Base-by-base conservation (phyloP, 495 filamentous ascomycete species). In the Bathelium albidoporum region DNA sequence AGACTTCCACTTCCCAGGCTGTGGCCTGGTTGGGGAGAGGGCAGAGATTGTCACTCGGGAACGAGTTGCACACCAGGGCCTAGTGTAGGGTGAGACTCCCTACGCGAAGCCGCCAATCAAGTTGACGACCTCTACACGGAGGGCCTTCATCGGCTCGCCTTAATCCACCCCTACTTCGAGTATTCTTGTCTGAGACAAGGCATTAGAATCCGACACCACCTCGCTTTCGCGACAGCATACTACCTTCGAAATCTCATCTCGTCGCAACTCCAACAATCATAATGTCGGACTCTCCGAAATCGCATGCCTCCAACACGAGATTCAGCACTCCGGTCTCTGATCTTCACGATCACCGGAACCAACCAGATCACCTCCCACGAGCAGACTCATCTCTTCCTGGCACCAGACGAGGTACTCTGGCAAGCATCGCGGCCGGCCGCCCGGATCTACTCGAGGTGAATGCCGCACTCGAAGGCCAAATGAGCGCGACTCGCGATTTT, bases 321-420 rank as follows among this genome's bases (percentile, higher is more conserved):
- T 85, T 82, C 77, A 89, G 87, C 72, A 90, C 89, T 52, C 90
- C 93, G 1, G 89, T 91, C 26, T 87, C 89, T 59, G 90, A 96
- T 70, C 80, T 97, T 12, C 94, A 98, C 73, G 94, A 97, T 71
- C 91, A 97, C 76, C 89, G 91, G 53, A 81, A 87, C 71, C 91
- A 96, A 70, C 73, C 87, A 36, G 75, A 85, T 29, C 84, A 89
- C 34, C 75, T 87, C 20, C 85, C 87, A 31, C 81, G 83, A 59
- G 83, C 73, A 71, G 87, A 81, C 75, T 82, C 76, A 62, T 72
- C 72, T 41, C n/a, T 53, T 41, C 43, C 61, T 12, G 69, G 72
- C 60, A 66, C 67, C 45, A 62, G 72, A 61, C 62, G 70, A 64
- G 64, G 78, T 70, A 63, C 80, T 74, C 59, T 69, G 77, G 60